phyloP scores from a whole-genome alignment of 164 flowering plant species.

The Protea cynaroides region DNA sequence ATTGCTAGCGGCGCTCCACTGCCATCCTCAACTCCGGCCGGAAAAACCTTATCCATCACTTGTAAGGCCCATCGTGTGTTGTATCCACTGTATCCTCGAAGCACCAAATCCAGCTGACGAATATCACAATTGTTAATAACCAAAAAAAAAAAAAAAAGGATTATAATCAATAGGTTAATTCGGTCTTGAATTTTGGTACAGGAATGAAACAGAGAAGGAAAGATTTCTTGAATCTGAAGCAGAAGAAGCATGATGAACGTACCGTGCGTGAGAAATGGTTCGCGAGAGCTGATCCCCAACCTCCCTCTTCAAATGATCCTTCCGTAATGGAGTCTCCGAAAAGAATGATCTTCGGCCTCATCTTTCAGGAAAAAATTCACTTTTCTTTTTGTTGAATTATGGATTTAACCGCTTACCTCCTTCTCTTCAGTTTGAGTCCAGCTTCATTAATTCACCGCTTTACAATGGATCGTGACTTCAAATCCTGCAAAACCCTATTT shows the following conservation, averaged over 20 bases:
- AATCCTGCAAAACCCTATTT: too few species aligned
- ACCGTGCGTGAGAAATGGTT: slow-evolving; percentile 63
- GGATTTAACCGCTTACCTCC: neutral
- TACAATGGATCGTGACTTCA: neutral
- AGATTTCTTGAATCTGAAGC: neutral
- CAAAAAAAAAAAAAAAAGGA: neutral
- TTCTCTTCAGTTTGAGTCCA: neutral
- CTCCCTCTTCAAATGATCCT: slow-evolving; percentile 51
- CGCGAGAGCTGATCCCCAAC: slow-evolving; percentile 78
- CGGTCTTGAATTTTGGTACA: too few species aligned
- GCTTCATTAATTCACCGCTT: neutral
- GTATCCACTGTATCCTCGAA: slow-evolving; percentile 84
- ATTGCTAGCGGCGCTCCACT: slow-evolving; percentile 44
- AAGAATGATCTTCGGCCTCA: slow-evolving; percentile 69
- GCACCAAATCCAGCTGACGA: slow-evolving; percentile 65
- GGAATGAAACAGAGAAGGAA: neutral
- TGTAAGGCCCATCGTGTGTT: slow-evolving; percentile 76
- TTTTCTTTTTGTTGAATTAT: neutral
- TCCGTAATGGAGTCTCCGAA: slow-evolving; percentile 94
- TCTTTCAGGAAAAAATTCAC: slow-evolving; percentile 8
- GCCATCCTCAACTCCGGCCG: slow-evolving; percentile 14
- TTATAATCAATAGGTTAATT: too few species aligned
- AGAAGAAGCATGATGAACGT: neutral
- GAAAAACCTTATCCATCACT: slow-evolving; percentile 45
- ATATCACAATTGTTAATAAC: too few species aligned